phyloP scores from a whole-genome alignment of 2,329 filamentous ascomycete genomes.

The Sclerotinia borealis region DNA sequence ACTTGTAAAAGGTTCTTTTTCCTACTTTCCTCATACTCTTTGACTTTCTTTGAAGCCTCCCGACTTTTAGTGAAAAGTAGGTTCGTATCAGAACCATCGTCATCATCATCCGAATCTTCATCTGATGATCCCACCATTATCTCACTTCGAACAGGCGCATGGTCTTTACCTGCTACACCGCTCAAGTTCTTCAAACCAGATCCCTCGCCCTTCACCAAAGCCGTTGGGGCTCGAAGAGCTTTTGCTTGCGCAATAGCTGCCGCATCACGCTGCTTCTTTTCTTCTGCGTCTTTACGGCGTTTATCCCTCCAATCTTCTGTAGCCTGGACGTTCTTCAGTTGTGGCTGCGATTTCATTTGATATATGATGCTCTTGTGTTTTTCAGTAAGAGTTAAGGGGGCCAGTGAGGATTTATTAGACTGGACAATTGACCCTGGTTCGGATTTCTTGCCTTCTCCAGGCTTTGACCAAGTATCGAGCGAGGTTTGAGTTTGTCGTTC shows the following conservation, averaged over 20 bases:
- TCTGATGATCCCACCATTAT: conserved; percentile 80
- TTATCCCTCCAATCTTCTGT: conserved; percentile 61
- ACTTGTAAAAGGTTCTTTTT: conserved; percentile 45
- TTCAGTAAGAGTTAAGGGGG: not conserved
- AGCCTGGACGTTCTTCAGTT: conserved; percentile 15
- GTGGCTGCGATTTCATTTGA: conserved; percentile 19
- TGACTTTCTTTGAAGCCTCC: conserved; percentile 30
- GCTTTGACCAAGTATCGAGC: conserved; percentile 11
- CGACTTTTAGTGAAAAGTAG: conserved; percentile 42
- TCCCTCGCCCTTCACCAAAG: conserved; percentile 65
- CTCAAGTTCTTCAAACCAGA: conserved; percentile 70
- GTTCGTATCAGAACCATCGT: conserved; percentile 34
- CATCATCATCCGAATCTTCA: conserved; percentile 68
- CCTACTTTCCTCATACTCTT: conserved; percentile 42
- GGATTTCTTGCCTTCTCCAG: conserved; percentile 25
- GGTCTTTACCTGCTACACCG: conserved; percentile 70
- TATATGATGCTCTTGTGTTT: conserved; percentile 24
- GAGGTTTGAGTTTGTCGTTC: conserved; percentile 7
- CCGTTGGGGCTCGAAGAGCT: conserved; percentile 46
- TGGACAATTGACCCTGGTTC: conserved; percentile 22
- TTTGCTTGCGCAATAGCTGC: conserved; percentile 66
- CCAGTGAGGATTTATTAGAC: not conserved
- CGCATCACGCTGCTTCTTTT: conserved; percentile 65
- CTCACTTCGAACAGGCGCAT: conserved; percentile 66
- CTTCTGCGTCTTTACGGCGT: conserved; percentile 68